Percentiles rank a stretch among this genome's conserved stretches.
phyloP scores from a whole-genome alignment of 2,329 filamentous ascomycete genomes.

The Fusarium agapanthi region DNA sequence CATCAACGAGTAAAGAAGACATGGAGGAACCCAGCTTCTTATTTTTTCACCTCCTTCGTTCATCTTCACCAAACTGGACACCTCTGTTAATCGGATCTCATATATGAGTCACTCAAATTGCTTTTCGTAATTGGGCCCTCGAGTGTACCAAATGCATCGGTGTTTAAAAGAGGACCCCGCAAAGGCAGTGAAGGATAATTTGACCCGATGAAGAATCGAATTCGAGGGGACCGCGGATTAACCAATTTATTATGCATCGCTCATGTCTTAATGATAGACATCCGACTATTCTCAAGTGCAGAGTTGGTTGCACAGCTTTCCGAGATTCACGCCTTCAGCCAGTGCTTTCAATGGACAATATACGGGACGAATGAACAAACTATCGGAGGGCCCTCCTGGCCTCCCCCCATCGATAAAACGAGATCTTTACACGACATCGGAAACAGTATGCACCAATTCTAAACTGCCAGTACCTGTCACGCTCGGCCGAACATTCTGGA shows the following conservation, averaged over 20 bases:
- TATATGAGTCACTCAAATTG: neutral
- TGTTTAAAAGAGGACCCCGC: constrained; percentile 7
- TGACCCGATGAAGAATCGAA: neutral
- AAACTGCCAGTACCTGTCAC: neutral
- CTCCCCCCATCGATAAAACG: neutral
- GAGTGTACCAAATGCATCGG: neutral
- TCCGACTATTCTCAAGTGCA: neutral
- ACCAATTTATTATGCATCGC: neutral
- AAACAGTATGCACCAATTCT: neutral
- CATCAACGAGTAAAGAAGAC: constrained; percentile 5
- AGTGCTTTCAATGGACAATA: neutral
- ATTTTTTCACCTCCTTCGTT: neutral
- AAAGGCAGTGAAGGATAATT: neutral
- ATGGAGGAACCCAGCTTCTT: neutral
- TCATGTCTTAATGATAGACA: neutral
- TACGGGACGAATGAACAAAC: neutral
- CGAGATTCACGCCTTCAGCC: neutral
- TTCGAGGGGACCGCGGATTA: neutral
- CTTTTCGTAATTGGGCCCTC: neutral
- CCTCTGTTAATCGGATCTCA: neutral
- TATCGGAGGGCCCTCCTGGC: neutral
- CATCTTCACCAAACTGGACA: neutral
- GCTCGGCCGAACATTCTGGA: neutral
- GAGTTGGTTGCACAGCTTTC: neutral
- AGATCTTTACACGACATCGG: neutral